phyloP scores from a whole-genome alignment of 2,329 filamentous ascomycete species.

The Venturiaceae sp. region DNA sequence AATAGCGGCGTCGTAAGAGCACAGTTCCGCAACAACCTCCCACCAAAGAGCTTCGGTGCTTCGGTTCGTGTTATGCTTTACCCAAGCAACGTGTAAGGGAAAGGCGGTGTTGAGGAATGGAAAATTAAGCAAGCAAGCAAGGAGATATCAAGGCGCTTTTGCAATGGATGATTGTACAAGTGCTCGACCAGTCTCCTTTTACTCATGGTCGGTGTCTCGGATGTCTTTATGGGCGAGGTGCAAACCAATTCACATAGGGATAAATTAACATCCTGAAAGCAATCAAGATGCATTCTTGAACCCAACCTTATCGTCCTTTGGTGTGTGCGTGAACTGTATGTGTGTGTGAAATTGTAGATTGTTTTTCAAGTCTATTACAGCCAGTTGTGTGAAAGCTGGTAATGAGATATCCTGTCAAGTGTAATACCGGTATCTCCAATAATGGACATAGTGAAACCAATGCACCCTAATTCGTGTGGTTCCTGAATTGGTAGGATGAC shows the following conservation, averaged over 20 bases:
- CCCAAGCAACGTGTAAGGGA: constrained; percentile 80
- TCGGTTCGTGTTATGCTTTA: constrained; percentile 79
- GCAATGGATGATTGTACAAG: not conserved
- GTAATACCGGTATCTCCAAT: no score
- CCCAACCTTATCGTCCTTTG: not conserved
- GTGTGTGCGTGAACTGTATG: not conserved
- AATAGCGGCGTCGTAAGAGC: constrained; percentile 97
- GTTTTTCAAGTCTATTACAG: no score
- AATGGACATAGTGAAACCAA: no score
- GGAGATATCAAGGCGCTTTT: not conserved
- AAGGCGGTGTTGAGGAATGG: not conserved
- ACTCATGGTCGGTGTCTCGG: constrained; percentile 3
- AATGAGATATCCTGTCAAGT: no score
- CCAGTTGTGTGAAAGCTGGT: no score
- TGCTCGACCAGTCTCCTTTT: not conserved
- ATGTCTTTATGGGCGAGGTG: constrained; percentile 1
- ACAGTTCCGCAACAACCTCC: constrained; percentile 94
- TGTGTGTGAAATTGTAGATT: no score
- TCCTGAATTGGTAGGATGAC: not conserved
- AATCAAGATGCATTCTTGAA: constrained; percentile 1
- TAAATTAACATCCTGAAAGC: constrained; percentile 1
- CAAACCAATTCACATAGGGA: not conserved
- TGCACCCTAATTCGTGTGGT: no score
- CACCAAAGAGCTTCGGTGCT: constrained; percentile 82
- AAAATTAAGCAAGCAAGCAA: not conserved